Conservation (phyloP, 352 stramenopile species). For the Phytophthora pseudosyringae region DNA sequence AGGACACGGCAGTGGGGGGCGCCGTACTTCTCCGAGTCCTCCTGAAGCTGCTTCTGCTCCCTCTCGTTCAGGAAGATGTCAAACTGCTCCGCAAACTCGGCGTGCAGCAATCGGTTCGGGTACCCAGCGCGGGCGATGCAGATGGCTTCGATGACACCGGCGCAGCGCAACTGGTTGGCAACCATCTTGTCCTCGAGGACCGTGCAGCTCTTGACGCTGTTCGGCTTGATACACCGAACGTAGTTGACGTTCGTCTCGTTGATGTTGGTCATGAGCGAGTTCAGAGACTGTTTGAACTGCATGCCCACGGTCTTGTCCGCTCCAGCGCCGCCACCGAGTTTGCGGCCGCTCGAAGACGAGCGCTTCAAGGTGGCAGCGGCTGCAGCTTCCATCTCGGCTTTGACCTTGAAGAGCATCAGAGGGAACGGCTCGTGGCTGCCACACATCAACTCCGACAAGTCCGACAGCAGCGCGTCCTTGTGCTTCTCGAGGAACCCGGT, state of each 20-base stretch:
- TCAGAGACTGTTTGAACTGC: conserved; percentile 83
- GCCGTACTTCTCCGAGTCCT: conserved; percentile 32
- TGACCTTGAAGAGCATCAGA: conserved; percentile 63
- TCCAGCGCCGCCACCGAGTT: conserved; percentile 24
- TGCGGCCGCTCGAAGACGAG: conserved; percentile 35
- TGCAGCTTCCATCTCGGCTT: conserved; percentile 39
- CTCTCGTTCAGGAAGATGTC: conserved; percentile 67
- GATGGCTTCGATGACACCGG: conserved; percentile 84
- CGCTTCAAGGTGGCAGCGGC: conserved; percentile 29
- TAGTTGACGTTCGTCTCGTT: conserved; percentile 81
- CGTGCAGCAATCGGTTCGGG: conserved; percentile 85
- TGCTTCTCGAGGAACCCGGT: conserved; percentile 95
- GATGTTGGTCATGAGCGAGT: conserved; percentile 76
- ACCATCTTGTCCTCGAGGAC: conserved; percentile 77
- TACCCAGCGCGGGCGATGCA: conserved; percentile 76
- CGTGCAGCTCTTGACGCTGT: conserved; percentile 70
- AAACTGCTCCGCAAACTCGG: conserved; percentile 67
- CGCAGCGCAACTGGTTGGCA: conserved; percentile 79
- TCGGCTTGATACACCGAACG: conserved; percentile 89
- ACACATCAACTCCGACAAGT: conserved; percentile 87
- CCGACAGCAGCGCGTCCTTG: conserved; percentile 92
- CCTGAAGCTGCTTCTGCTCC: conserved; percentile 40
- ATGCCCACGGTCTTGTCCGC: conserved; percentile 68
- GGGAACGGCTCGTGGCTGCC: conserved; percentile 55
- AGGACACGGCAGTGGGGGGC: conserved; percentile 53